These are phyloP conservation scores for Chlorella vulgaris DNA, from an alignment of 139 green algal species.

Conservation along the genomic window DNA sequence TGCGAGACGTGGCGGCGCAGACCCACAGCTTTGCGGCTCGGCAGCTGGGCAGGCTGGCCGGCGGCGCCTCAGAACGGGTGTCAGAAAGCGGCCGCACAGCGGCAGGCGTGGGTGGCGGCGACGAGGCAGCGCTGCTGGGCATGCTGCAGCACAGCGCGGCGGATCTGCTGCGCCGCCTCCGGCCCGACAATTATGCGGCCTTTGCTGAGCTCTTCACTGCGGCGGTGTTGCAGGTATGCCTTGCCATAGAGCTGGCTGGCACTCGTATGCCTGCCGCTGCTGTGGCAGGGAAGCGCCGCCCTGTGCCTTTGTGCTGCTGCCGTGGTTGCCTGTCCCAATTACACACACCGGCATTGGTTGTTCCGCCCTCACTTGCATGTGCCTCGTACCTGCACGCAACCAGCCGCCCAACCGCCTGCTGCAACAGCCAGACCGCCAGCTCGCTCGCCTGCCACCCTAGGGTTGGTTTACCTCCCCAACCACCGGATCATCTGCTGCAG, in stretches of 20 bases:
- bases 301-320: too few species aligned
- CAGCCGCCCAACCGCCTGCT: too few species aligned
- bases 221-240: conserved; percentile 54
- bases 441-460: not conserved
- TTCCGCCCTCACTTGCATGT: too few species aligned
- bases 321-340: too few species aligned
- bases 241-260: not conserved
- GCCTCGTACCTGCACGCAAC: too few species aligned
- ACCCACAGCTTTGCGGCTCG: conserved; percentile 26
- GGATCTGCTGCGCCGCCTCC: conserved; percentile 54
- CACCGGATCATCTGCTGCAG: conserved; percentile 25
- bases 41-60: conserved; percentile 6
- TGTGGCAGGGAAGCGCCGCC: not conserved
- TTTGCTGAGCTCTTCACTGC: conserved; percentile 69
- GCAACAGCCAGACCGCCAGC: not conserved
- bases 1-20: conserved; percentile 46
- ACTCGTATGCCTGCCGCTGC: not conserved
- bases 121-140: conserved; percentile 34
- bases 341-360: too few species aligned
- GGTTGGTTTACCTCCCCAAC: not conserved
- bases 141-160: conserved; percentile 43
- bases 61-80: not conserved
- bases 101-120: not conserved
- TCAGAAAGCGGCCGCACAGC: conserved; percentile 28
- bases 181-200: conserved; percentile 57